Evolutionary conservation across 2,329 filamentous ascomycete species (phyloP).

Genomic region (Claviceps africana): DNA sequence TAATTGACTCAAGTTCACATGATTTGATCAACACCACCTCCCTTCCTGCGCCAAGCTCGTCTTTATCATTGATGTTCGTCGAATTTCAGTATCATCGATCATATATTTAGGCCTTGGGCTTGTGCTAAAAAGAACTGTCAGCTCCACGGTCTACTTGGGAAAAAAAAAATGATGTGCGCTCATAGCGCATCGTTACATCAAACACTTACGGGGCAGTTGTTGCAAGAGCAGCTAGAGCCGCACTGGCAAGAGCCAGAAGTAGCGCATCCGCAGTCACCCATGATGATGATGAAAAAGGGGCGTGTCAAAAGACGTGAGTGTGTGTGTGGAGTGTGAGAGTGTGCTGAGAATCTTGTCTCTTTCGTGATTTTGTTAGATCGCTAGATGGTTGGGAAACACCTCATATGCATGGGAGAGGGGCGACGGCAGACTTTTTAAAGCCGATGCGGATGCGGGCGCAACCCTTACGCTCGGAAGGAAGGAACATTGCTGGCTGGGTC

Average conservation of each 20-base stretch:
- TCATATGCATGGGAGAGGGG: background rate
- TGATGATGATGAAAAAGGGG: conserved; percentile 15
- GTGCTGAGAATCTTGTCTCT: background rate
- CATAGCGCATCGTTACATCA: background rate
- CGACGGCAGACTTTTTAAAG: background rate
- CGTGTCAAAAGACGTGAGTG: background rate
- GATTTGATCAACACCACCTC: too few relatives aligned
- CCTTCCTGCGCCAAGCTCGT: too few relatives aligned
- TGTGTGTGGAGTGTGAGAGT: background rate
- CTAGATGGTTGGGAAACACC: background rate
- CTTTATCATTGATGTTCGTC: too few relatives aligned
- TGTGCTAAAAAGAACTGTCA: too few relatives aligned
- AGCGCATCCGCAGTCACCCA: conserved; percentile 29
- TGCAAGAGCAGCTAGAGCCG: conserved; percentile 27
- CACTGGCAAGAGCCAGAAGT: conserved; percentile 27
- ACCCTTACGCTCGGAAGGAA: background rate
- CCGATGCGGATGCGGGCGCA: background rate
- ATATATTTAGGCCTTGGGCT: too few relatives aligned
- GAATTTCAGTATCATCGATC: too few relatives aligned
- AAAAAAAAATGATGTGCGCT: too few relatives aligned
- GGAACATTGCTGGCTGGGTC: background rate
- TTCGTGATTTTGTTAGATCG: background rate
- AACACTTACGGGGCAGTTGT: conserved; percentile 28
- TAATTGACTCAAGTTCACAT: too few relatives aligned
- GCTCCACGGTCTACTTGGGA: too few relatives aligned